Evolutionary conservation across 345 rosid species (phyloP).

Genomic region (Euphorbia lathyris): DNA sequence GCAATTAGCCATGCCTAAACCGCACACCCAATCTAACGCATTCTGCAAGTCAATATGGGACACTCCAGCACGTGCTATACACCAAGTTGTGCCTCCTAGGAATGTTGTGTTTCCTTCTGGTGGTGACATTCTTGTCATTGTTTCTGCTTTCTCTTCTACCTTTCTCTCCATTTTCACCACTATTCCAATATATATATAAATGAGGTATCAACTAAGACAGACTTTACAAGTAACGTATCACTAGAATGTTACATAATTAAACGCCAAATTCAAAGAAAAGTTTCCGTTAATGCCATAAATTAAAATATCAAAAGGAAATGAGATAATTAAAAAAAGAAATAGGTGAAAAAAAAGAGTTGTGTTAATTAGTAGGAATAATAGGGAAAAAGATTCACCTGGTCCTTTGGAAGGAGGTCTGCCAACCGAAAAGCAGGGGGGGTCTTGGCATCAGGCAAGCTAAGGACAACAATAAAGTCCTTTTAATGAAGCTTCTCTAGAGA

Average conservation of each 20-base stretch:
- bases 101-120: conserved; percentile 92
- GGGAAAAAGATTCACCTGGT: too few relatives aligned
- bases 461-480: too few relatives aligned
- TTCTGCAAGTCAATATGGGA: conserved; percentile 70
- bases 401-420: too few relatives aligned
- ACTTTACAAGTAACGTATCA: not conserved
- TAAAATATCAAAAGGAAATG: not conserved
- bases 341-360: not conserved
- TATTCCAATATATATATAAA: too few relatives aligned
- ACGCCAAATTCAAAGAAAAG: too few relatives aligned
- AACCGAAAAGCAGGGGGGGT: too few relatives aligned
- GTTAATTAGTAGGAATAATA: too few relatives aligned
- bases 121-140: conserved; percentile 42
- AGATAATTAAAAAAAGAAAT: not conserved
- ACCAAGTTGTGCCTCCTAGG: conserved; percentile 76
- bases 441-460: too few relatives aligned
- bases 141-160: conserved; percentile 46
- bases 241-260: too few relatives aligned
- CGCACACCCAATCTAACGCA: conserved; percentile 97
- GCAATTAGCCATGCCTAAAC: conserved; percentile 60
- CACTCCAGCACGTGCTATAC: conserved; percentile 67
- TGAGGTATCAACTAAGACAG: not conserved
- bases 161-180: conserved; percentile 16
- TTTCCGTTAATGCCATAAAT: not conserved
- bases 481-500: too few relatives aligned